Base-by-base conservation (phyloP, 192 early-diverging fungal species). In the Pilaira anomala region DNA sequence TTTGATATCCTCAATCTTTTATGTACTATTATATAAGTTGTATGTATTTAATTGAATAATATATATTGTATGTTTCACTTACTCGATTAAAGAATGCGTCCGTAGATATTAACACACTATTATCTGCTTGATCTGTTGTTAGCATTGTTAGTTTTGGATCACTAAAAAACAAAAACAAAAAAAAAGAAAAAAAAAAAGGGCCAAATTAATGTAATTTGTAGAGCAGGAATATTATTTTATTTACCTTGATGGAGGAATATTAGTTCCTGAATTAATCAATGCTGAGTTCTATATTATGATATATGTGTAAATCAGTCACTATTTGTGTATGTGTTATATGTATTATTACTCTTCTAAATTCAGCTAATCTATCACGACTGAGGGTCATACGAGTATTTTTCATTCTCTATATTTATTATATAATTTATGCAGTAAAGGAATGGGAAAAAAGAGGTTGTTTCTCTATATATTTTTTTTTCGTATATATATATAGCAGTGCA, bases 1-100 rank as follows among this genome's bases (percentile, higher is more conserved):
- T 53, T 73, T 73, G 8, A 73, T 46, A 4, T 42, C 41, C 40
- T 67, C 60, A 19, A 73, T 55, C 69, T 71, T 52, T 26, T 25
- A 12, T 7, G 4, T 56, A 16, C 39, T 6, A 19, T 21, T 44
- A 21, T 58, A 9, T 25, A 21, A n/a, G n/a, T n/a, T 42, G 8
- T 12, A 14, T 18, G 21, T 57, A 21, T 57, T 57, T 39, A 7
- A 39, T 21, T 46, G 9, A 46, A 36, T 30, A 45, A 41, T 40
- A 12, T 7, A 7, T 13, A 14, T 16, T 2, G 50, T 57, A 11
- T 44, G 49, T n/a, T 40, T 28, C 18, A 39, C 19, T 26, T 65
- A 52, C 16, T 40, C 33, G 11, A 11, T 29, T 13, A 26, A 29
- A 53, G n/a, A 53, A 51, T 6, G 26, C 39, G 41, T 28, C 36